Conservation (phyloP, 768 basidiomycete genomes). For the Phanerochaete carnosa region DNA sequence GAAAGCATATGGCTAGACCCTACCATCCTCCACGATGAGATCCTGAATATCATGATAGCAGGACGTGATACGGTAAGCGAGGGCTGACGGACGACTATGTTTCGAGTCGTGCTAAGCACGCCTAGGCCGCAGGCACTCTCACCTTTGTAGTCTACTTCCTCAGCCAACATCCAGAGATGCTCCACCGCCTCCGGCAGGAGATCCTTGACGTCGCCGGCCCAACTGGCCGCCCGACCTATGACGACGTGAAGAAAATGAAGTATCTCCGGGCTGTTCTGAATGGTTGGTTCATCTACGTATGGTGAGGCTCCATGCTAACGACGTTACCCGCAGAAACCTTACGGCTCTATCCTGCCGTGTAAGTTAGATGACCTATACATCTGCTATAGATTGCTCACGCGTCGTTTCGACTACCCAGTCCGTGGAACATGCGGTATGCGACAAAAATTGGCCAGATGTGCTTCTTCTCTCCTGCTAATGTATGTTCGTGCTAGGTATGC, state of each 20-base stretch:
- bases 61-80: slow-evolving; percentile 30
- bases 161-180: slow-evolving; percentile 26
- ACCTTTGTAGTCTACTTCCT: slow-evolving; percentile 33
- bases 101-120: neutral
- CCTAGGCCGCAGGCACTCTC: slow-evolving; percentile 30
- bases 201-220: slow-evolving; percentile 28
- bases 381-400: neutral
- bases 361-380: slow-evolving; percentile 1
- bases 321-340: too few species aligned
- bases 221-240: slow-evolving; percentile 26
- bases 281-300: slow-evolving; percentile 17
- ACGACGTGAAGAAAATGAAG: slow-evolving; percentile 31
- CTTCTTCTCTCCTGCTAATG: neutral
- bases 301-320: neutral
- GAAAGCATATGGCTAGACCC: slow-evolving; percentile 18
- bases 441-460: neutral
- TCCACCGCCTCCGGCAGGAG: slow-evolving; percentile 30
- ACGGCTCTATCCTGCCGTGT: slow-evolving; percentile 31
- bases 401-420: slow-evolving; percentile 15
- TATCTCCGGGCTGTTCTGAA: slow-evolving; percentile 35
- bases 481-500: slow-evolving; percentile 11
- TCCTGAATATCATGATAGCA: slow-evolving; percentile 32
- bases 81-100: too few species aligned
- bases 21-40: slow-evolving; percentile 29
- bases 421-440: slow-evolving; percentile 24